Conservation (phyloP, 768 basidiomycete genomes). For the Russula sp. region DNA sequence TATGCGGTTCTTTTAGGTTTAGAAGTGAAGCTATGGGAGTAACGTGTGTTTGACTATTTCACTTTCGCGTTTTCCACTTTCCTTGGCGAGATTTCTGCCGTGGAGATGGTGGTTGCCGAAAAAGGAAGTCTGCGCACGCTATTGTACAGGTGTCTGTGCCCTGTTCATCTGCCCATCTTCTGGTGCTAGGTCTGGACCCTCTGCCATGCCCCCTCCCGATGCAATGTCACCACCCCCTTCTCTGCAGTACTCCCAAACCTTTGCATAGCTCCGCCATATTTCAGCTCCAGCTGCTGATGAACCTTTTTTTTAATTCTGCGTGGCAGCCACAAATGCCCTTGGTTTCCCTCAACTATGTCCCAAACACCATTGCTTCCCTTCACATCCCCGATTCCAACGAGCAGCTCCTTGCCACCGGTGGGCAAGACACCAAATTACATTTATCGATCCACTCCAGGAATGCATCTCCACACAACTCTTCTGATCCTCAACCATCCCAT, state of each 20-base stretch:
- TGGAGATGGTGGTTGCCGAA: no score
- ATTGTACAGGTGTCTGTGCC: not conserved
- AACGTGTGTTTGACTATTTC: no score
- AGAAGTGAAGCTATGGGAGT: no score
- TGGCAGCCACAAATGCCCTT: conserved; percentile 36
- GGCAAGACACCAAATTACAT: conserved; percentile 65
- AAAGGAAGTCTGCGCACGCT: no score
- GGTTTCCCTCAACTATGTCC: conserved; percentile 47
- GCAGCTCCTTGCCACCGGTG: conserved; percentile 67
- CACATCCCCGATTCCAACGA: conserved; percentile 43
- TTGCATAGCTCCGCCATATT: not conserved
- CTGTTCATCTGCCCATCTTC: not conserved
- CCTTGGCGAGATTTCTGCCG: no score
- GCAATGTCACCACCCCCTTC: not conserved
- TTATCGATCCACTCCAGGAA: conserved; percentile 41
- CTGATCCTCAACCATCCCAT: not conserved
- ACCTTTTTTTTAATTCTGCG: not conserved
- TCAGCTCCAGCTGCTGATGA: not conserved
- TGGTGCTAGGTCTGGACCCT: not conserved
- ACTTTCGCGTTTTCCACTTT: no score
- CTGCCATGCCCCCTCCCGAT: not conserved
- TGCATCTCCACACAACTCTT: conserved; percentile 9
- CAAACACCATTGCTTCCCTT: conserved; percentile 58
- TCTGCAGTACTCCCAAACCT: not conserved
- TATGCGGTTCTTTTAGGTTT: no score